These are phyloP conservation scores for Coemansia sp. DNA, from an alignment of 192 early-diverging fungal species.

Conservation along the genomic window DNA sequence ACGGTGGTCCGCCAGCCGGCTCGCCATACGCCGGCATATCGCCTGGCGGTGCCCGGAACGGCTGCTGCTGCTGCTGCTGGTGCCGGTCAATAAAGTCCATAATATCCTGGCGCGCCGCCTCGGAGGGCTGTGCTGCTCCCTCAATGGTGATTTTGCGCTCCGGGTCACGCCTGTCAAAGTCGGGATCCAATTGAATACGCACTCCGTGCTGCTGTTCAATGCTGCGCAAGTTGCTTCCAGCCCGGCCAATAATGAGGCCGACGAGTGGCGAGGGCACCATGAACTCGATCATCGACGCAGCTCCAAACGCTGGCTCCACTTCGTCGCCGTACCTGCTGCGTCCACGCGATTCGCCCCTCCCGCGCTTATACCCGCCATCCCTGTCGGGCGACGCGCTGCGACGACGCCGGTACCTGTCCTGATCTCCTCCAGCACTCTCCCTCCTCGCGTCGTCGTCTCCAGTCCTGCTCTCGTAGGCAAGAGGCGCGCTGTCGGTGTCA, in stretches of 20 bases:
- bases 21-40: slow-evolving; percentile 11
- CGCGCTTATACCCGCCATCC: slow-evolving; percentile 27
- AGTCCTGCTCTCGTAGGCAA: neutral
- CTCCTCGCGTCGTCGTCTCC: neutral
- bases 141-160: slow-evolving; percentile 49
- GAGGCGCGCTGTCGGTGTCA: neutral
- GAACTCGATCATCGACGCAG: slow-evolving; percentile 44
- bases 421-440: too few relatives aligned
- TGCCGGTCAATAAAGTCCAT: slow-evolving; percentile 38
- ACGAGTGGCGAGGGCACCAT: slow-evolving; percentile 67
- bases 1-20: slow-evolving; percentile 17
- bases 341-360: slow-evolving; percentile 1
- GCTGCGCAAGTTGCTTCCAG: slow-evolving; percentile 76
- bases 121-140: slow-evolving; percentile 15
- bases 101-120: slow-evolving; percentile 35
- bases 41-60: slow-evolving; percentile 8
- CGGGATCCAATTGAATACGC: slow-evolving; percentile 71
- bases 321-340: slow-evolving; percentile 12
- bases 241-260: slow-evolving; percentile 81
- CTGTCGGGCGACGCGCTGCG: slow-evolving; percentile 44
- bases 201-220: slow-evolving; percentile 76
- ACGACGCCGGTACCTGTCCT: slow-evolving; percentile 8
- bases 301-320: neutral
- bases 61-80: slow-evolving; percentile 21
- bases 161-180: slow-evolving; percentile 20